A percentile compares a stretch with the other conserved stretches of the same genome.
These are phyloP conservation scores for Tolypocladium ovalisporum DNA, from an alignment of 2,329 filamentous ascomycete species.

Conservation along the genomic window DNA sequence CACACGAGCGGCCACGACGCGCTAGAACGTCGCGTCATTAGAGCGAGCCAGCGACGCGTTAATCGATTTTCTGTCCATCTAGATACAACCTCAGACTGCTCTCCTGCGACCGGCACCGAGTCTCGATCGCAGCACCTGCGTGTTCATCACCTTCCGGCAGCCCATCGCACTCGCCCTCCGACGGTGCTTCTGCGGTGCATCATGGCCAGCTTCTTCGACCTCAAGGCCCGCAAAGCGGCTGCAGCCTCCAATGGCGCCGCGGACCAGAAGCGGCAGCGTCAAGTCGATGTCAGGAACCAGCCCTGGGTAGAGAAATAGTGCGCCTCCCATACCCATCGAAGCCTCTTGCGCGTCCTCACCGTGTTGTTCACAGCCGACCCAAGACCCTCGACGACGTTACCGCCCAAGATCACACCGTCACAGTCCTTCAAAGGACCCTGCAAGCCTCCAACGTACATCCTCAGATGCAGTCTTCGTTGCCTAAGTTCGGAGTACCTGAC, in stretches of 20 bases:
- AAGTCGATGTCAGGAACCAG: slow-evolving; percentile 55
- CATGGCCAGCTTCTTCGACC: slow-evolving; percentile 92
- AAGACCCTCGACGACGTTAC: slow-evolving; percentile 91
- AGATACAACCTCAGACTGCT: background rate
- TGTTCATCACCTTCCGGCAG: background rate
- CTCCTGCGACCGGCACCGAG: background rate
- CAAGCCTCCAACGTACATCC: slow-evolving; percentile 75
- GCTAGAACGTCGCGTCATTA: background rate
- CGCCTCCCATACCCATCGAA: background rate
- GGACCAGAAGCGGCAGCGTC: slow-evolving; percentile 53
- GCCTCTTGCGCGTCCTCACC: slow-evolving; percentile 15
- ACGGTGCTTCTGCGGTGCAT: background rate
- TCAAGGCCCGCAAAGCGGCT: slow-evolving; percentile 79
- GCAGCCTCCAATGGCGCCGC: slow-evolving; percentile 51
- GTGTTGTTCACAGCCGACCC: slow-evolving; percentile 54
- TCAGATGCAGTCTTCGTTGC: background rate
- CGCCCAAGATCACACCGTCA: slow-evolving; percentile 94
- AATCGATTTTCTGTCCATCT: slow-evolving; percentile 14
- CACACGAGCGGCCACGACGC: background rate
- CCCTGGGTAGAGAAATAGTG: slow-evolving; percentile 99
- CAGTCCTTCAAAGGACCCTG: slow-evolving; percentile 80
- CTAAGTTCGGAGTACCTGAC: background rate
- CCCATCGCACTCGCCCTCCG: background rate
- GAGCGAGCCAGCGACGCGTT: slow-evolving; percentile 11
- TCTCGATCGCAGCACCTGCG: background rate